Percentiles rank a stretch among this genome's conserved stretches.
Evolutionary conservation across 2,329 filamentous ascomycete species (phyloP).

Genomic region (Parasarocladium wereldwijsianum): DNA sequence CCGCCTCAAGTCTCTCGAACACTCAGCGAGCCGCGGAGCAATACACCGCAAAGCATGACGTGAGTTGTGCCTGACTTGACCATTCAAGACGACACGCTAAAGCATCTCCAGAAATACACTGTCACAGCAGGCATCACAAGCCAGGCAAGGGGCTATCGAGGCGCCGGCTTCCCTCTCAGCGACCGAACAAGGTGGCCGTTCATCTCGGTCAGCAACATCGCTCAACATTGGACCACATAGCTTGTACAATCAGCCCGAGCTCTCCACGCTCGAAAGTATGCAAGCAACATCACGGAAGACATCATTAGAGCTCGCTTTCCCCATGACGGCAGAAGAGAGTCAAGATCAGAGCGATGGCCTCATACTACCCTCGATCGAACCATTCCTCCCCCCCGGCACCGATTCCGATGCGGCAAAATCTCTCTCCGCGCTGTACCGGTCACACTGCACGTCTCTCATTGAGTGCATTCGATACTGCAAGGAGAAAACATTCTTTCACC

Average conservation of each 20-base stretch:
- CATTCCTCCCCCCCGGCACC: conserved; percentile 66
- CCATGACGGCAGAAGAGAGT: conserved; percentile 36
- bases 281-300: conserved; percentile 44
- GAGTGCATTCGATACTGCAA: conserved; percentile 94
- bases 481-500: conserved; percentile 89
- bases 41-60: conserved; percentile 33
- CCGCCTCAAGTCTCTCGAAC: conserved; percentile 27
- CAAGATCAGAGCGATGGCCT: conserved; percentile 51
- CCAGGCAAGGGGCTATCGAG: not conserved
- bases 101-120: conserved; percentile 16
- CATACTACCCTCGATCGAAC: conserved; percentile 70
- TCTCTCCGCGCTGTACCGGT: conserved; percentile 75
- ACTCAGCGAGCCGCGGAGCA: conserved; percentile 30
- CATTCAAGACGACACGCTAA: conserved; percentile 7
- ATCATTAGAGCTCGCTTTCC: conserved; percentile 44
- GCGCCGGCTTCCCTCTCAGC: not conserved
- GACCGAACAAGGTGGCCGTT: not conserved
- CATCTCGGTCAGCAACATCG: not conserved
- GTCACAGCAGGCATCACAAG: not conserved
- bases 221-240: conserved; percentile 20
- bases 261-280: conserved; percentile 42
- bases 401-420: conserved; percentile 80
- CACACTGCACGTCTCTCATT: conserved; percentile 87
- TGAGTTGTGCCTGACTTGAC: conserved; percentile 17
- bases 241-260: conserved; percentile 44